Conservation (phyloP, 306 rosid species). For the Mimosa bimucronata region DNA sequence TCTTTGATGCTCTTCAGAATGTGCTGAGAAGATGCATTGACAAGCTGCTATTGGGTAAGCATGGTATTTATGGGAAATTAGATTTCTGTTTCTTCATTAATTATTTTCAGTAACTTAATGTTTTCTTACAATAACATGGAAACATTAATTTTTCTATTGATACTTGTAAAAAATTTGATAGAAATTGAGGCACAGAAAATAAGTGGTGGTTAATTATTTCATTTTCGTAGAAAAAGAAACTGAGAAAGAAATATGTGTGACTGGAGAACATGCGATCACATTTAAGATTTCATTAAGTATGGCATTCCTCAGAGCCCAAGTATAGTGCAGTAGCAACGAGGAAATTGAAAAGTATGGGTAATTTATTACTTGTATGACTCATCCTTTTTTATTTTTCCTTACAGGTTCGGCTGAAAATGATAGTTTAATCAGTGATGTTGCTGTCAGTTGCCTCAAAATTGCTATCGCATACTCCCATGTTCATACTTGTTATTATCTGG, state of each 20-base stretch:
- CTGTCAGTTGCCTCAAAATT: conserved; percentile 62
- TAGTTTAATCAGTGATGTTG: conserved; percentile 60
- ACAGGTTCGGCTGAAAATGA: conserved; percentile 65
- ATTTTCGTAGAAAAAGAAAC: not conserved
- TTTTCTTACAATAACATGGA: not conserved
- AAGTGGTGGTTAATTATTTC: not conserved
- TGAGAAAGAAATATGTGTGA: not conserved
- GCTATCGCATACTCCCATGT: conserved; percentile 47
- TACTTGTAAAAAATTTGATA: conserved; percentile 18
- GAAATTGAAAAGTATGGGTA: not conserved
- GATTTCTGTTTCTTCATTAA: conserved; percentile 6
- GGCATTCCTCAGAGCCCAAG: not conserved
- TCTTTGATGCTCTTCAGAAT: conserved; percentile 58
- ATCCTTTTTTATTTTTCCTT: conserved; percentile 31
- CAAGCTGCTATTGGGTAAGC: conserved; percentile 61
- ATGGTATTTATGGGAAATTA: conserved; percentile 28
- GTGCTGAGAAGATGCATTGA: conserved; percentile 68
- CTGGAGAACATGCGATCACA: not conserved
- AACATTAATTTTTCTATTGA: not conserved
- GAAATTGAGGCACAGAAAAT: not conserved
- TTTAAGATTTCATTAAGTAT: not conserved
- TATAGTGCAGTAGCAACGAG: not conserved
- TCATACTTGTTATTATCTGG: conserved; percentile 44
- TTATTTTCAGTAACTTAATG: conserved; percentile 2
- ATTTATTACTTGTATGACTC: not conserved